phyloP scores from a whole-genome alignment of 2,329 filamentous ascomycete species.

The Colletotrichum eremochloae region DNA sequence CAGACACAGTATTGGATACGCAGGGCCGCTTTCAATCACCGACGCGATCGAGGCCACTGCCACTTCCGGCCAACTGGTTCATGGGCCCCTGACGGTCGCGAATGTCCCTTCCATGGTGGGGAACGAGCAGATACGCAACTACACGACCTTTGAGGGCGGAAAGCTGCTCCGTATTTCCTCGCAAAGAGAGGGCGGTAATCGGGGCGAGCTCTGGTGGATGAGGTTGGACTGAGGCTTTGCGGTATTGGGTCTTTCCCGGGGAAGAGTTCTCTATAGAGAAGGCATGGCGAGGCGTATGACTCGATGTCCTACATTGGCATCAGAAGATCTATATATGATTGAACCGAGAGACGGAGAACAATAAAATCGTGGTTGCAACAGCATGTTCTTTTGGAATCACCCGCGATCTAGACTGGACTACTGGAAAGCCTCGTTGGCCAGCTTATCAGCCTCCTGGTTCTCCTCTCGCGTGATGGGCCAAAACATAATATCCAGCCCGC shows the following conservation, averaged over 20 bases:
- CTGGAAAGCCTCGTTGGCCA: constrained; percentile 36
- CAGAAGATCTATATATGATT: not conserved
- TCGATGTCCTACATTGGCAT: not conserved
- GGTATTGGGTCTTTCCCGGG: no score
- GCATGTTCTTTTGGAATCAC: not conserved
- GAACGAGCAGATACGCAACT: constrained; percentile 42
- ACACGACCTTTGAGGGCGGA: constrained; percentile 40
- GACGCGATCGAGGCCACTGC: constrained; percentile 43
- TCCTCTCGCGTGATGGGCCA: constrained; percentile 41
- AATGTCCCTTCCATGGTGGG: constrained; percentile 48
- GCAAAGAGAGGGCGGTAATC: constrained; percentile 33
- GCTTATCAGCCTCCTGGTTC: constrained; percentile 40
- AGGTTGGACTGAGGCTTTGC: constrained; percentile 35
- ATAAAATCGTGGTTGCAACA: not conserved
- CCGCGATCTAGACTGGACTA: not conserved
- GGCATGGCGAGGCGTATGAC: not conserved
- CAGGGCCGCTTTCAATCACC: constrained; percentile 46
- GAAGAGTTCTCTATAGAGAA: not conserved
- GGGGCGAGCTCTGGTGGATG: constrained; percentile 42
- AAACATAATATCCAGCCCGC: constrained; percentile 40
- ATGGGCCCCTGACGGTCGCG: constrained; percentile 47
- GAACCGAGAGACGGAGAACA: not conserved
- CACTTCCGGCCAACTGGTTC: constrained; percentile 45
- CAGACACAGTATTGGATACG: constrained; percentile 47
- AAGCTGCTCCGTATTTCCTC: constrained; percentile 35